Base-by-base conservation (phyloP, 441 rosid genomes). In the Populus hybrid region DNA sequence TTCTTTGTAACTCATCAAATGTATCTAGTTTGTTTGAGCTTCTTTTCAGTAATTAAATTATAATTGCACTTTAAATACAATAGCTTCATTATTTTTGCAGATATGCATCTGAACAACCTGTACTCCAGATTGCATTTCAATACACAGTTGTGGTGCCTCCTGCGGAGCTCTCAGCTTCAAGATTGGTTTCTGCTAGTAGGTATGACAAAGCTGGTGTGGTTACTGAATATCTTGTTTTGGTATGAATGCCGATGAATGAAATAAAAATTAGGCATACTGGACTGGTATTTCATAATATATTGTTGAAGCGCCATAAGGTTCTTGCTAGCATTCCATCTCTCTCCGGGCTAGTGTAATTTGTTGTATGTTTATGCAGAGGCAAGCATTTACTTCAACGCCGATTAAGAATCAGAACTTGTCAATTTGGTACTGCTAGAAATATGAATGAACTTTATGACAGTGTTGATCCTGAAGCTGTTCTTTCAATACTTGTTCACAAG, bases 51-150 rank as follows among this genome's bases (percentile, higher is more conserved):
- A 32, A 63, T 63, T 12, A 26, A 42, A 16, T 59, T 36, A 10
- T 21, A 57, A 57, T 11, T 32, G 12, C 20, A 46, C 40, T 30
- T 64, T 18, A 70, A 65, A 68, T 10, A 4, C 11, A 46, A 24
- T 69, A 28, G 34, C 70, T 38, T 59, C 63, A 26, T 76, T 76
- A 40, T 69, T 63, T 81, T 81, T 85, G 69, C 93, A 96, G 98
- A 77, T 91, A 92, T 83, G 70, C 92, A 28, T 86, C 94, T 54
- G 98, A 94, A 80, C 97, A 90, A 81, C 99, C 98, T 7, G 90
- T 89, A 64, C 79, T 96, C 79, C 99, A 96, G 85, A 93, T 94
- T 79, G 99, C 98, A 63, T 96, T 96, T 85, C 98, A 93, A 80
- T 94, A 93, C 82, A 88, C 99, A 36, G 94, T 93, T 75, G 87